These are phyloP conservation scores for Suillus lakei DNA, from an alignment of 768 basidiomycete genomes.

Conservation along the genomic window DNA sequence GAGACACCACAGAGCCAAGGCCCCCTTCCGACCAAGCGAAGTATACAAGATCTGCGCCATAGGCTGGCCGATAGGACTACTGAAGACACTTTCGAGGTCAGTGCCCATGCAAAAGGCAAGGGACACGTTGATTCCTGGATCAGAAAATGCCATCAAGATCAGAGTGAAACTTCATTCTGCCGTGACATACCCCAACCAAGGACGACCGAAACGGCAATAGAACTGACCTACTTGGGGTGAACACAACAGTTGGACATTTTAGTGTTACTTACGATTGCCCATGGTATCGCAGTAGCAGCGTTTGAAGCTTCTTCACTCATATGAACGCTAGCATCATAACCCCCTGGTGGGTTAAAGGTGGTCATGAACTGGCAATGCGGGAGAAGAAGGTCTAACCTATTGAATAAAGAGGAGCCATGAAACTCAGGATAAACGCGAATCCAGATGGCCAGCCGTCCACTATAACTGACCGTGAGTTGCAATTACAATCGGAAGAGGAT, in stretches of 20 bases:
- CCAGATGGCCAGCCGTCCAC: slow-evolving; percentile 18
- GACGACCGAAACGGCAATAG: background rate
- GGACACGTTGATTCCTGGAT: background rate
- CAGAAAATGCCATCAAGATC: background rate
- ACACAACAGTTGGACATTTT: background rate
- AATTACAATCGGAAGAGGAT: background rate
- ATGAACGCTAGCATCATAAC: background rate
- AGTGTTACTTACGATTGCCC: background rate
- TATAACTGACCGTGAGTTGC: slow-evolving; percentile 8
- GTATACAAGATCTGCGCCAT: background rate
- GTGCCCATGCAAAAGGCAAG: slow-evolving; percentile 4
- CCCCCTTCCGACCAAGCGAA: background rate
- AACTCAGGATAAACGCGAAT: background rate
- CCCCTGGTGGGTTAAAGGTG: slow-evolving; percentile 16
- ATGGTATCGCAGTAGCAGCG: slow-evolving; percentile 12
- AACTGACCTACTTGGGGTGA: background rate
- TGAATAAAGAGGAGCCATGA: background rate
- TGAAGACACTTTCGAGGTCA: background rate
- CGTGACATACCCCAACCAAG: slow-evolving; percentile 6
- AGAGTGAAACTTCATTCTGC: background rate
- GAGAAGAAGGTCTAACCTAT: slow-evolving; percentile 2
- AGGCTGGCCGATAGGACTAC: background rate
- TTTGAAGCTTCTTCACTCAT: background rate
- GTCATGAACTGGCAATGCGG: slow-evolving; percentile 14
- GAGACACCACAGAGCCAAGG: slow-evolving; percentile 1